These are phyloP conservation scores for Eucalyptus pumila DNA, from an alignment of 345 rosid species.

Conservation along the genomic window DNA sequence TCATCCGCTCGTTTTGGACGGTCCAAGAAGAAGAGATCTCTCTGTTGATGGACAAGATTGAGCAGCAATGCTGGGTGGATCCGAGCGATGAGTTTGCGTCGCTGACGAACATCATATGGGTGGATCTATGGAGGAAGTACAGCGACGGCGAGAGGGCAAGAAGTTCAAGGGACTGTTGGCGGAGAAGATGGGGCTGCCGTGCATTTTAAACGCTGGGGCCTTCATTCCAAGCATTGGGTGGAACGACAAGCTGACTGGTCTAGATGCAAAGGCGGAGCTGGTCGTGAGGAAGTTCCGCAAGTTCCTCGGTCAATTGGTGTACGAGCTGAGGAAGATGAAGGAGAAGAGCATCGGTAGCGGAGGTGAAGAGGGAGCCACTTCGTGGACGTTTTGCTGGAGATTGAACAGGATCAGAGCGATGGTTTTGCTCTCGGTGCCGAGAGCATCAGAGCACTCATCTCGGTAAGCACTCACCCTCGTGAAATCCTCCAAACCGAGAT, in stretches of 20 bases:
- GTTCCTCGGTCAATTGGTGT: not conserved
- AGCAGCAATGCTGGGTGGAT: too few species aligned
- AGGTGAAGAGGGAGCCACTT: not conserved
- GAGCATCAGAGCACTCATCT: constrained; percentile 15
- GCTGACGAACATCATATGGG: too few species aligned
- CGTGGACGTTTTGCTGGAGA: constrained; percentile 10
- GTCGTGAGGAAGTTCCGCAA: not conserved
- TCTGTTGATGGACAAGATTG: too few species aligned
- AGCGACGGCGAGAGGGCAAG: too few species aligned
- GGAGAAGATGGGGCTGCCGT: too few species aligned
- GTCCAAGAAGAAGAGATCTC: too few species aligned
- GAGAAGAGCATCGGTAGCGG: not conserved
- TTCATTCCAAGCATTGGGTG: too few species aligned
- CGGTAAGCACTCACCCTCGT: constrained; percentile 11
- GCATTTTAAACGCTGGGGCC: too few species aligned
- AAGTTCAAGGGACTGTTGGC: too few species aligned
- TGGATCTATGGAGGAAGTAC: too few species aligned
- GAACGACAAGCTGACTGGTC: constrained; percentile 11
- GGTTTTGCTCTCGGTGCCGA: not conserved
- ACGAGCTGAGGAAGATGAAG: not conserved
- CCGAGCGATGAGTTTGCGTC: too few species aligned
- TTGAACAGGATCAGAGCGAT: not conserved
- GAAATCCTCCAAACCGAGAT: constrained; percentile 6
- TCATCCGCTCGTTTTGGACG: too few species aligned
- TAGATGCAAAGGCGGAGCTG: constrained; percentile 1